Evolutionary conservation across 345 rosid species (phyloP), one percentile per base, ranked within the genome.

Genomic region (Gossypium australe): DNA sequence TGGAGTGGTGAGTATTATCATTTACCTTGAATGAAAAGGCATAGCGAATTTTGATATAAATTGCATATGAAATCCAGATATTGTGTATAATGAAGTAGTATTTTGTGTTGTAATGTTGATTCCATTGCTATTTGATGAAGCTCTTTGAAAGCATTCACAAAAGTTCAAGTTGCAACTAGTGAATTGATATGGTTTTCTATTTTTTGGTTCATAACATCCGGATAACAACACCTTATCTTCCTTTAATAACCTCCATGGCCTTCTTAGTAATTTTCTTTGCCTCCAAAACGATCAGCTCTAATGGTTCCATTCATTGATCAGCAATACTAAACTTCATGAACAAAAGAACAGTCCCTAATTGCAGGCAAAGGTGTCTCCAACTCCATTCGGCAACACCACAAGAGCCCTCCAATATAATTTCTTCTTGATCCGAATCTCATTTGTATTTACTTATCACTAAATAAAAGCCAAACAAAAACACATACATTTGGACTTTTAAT

Each of bases 1-100:
- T 94, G 98, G 98, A 92, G 98, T 72, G 97, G 98, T 94, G 82
- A 81, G 81, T 72, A 68, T 57, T 34, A 34, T 75, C 56, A 9
- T 38, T 52, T 29, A 18, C 69, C 51, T 17, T 29, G 57, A 69
- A 17, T 25, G 9, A 11, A 13, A 64, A 17, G 17, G 11, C 18
- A 12, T n/a, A 51, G 34, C 22, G 11, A 47, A 14, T 34, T 20
- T 48, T 13, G 12, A 12, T 67, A 25, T 7, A 25, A 52, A 51
- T n/a, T 77, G 25, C 14, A 11, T 45, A 25, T 2, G 2, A 65
- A 49, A 27, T 34, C 43, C 0, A 8, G 24, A n/a, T 44, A 47
- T n/a, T 5, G 10, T 29, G 11, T 56, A 9, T 43, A 12, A 43
- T 24, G 67, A 61, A 43, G 4, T 49, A 51, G 45, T 69, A 29